phyloP scores from a whole-genome alignment of 2,329 filamentous ascomycete genomes.

The Pyrenochaeta sp. region DNA sequence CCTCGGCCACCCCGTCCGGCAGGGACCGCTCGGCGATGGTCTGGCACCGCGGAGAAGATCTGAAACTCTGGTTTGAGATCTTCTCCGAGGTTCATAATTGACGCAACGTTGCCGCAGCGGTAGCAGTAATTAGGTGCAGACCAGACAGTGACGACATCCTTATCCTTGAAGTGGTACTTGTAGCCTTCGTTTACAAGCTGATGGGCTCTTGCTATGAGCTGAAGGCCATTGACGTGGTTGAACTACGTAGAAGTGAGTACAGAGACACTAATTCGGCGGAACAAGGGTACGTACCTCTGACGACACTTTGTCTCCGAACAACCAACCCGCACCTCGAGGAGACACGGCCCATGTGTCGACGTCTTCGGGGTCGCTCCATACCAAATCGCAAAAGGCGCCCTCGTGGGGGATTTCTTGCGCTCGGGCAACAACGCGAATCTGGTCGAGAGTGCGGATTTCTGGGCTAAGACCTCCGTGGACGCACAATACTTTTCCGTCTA shows the following conservation, averaged over 20 bases:
- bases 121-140: constrained; percentile 76
- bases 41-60: constrained; percentile 89
- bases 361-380: constrained; percentile 86
- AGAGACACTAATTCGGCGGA: no score
- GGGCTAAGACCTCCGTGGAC: constrained; percentile 95
- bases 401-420: constrained; percentile 97
- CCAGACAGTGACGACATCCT: constrained; percentile 97
- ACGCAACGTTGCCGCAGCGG: constrained; percentile 71
- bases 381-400: constrained; percentile 95
- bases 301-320: constrained; percentile 75
- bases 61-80: constrained; percentile 92
- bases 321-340: constrained; percentile 71
- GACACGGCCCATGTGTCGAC: constrained; percentile 75
- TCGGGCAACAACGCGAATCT: constrained; percentile 76
- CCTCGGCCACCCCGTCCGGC: constrained; percentile 62
- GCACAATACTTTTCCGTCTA: constrained; percentile 99
- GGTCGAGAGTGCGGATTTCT: constrained; percentile 94
- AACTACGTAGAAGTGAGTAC: constrained; percentile 55
- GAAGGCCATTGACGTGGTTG: constrained; percentile 77
- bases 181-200: constrained; percentile 80
- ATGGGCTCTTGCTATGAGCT: constrained; percentile 75
- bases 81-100: constrained; percentile 90
- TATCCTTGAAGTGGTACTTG: constrained; percentile 93
- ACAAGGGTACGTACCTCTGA: constrained; percentile 60
- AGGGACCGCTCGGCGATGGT: constrained; percentile 81